A percentile compares a stretch with the other conserved stretches of the same genome.
These are phyloP conservation scores for Cyclocybe aegerita DNA, from an alignment of 768 basidiomycete species.

Conservation along the genomic window DNA sequence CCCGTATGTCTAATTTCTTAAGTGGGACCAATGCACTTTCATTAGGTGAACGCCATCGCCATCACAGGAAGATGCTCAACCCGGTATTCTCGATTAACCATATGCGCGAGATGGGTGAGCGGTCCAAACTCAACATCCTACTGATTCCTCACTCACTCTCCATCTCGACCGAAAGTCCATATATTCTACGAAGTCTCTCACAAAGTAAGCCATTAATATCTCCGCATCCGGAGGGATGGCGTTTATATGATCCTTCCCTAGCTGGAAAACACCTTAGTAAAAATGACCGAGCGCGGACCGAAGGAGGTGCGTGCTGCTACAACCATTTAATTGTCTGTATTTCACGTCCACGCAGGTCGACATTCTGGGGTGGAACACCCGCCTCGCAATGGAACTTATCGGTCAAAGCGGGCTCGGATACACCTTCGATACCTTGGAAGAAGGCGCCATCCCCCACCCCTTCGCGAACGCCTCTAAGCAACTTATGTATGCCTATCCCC, in stretches of 20 bases:
- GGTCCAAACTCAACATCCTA: not conserved
- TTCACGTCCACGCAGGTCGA: slow-evolving; percentile 33
- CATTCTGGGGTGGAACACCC: slow-evolving; percentile 34
- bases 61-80: slow-evolving; percentile 42
- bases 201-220: slow-evolving; percentile 18
- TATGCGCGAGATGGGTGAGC: slow-evolving; percentile 37
- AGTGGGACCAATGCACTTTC: not conserved
- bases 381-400: slow-evolving; percentile 48
- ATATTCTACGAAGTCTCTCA: slow-evolving; percentile 29
- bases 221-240: not conserved
- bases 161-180: slow-evolving; percentile 21
- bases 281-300: slow-evolving; percentile 25
- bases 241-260: slow-evolving; percentile 3
- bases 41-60: slow-evolving; percentile 39
- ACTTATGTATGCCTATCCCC: slow-evolving; percentile 22
- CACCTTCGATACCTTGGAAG: slow-evolving; percentile 36
- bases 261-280: slow-evolving; percentile 23
- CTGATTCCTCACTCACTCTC: not conserved
- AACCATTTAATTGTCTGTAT: not conserved
- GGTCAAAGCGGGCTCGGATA: slow-evolving; percentile 46
- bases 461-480: slow-evolving; percentile 27
- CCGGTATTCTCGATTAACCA: slow-evolving; percentile 42
- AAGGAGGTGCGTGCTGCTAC: slow-evolving; percentile 27
- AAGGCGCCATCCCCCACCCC: slow-evolving; percentile 29
- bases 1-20: not conserved